These are phyloP conservation scores for Colletotrichum scovillei DNA, from an alignment of 2,329 filamentous ascomycete species.

Conservation along the genomic window DNA sequence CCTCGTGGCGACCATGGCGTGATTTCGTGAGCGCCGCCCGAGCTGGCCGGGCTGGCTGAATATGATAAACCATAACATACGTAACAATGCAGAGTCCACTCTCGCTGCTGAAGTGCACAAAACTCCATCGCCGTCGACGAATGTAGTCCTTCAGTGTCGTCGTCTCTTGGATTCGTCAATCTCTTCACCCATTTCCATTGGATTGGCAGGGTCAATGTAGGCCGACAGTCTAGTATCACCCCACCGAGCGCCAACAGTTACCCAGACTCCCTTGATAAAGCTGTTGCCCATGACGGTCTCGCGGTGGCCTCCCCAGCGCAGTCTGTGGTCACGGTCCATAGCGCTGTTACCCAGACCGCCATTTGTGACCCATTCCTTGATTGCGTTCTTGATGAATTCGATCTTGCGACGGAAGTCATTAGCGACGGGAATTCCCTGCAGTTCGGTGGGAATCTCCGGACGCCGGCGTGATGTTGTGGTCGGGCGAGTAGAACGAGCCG, in stretches of 20 bases:
- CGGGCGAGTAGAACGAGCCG: slow-evolving; percentile 53
- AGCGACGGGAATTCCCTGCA: slow-evolving; percentile 74
- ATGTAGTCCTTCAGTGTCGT: slow-evolving; percentile 31
- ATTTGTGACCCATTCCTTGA: slow-evolving; percentile 77
- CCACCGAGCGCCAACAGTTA: slow-evolving; percentile 72
- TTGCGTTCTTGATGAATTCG: slow-evolving; percentile 75
- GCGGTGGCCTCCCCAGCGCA: slow-evolving; percentile 69
- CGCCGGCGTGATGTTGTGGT: slow-evolving; percentile 63
- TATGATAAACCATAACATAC: slow-evolving; percentile 29
- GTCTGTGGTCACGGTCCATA: slow-evolving; percentile 64
- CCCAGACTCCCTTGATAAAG: slow-evolving; percentile 75
- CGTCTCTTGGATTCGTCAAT: slow-evolving; percentile 57
- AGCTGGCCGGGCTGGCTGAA: slow-evolving; percentile 14
- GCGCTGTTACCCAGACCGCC: slow-evolving; percentile 77
- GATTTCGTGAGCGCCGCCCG: slow-evolving; percentile 31
- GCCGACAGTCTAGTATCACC: slow-evolving; percentile 68
- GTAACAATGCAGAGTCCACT: slow-evolving; percentile 18
- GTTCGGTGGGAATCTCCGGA: slow-evolving; percentile 69
- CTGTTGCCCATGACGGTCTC: slow-evolving; percentile 64
- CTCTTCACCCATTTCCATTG: slow-evolving; percentile 65
- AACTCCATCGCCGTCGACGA: background rate
- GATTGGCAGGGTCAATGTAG: slow-evolving; percentile 65
- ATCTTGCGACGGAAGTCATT: slow-evolving; percentile 82
- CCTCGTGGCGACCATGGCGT: slow-evolving; percentile 25
- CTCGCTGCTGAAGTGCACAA: slow-evolving; percentile 10